Base-by-base conservation (phyloP, 768 basidiomycete genomes). In the Lactarius akahatsu region DNA sequence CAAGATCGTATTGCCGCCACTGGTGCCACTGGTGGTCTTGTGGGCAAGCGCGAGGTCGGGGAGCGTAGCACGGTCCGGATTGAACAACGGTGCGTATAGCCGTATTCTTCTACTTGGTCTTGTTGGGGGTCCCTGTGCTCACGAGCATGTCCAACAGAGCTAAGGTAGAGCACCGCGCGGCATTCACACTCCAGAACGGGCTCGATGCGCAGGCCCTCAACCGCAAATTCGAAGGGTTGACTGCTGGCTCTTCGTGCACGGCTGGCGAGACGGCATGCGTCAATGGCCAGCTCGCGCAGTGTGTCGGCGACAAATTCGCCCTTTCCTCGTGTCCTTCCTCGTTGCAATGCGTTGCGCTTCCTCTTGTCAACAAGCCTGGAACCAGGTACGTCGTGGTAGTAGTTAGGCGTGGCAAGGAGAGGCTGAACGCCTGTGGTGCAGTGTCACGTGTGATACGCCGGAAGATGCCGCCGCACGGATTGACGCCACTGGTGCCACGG, bases 231-330 rank as follows among this genome's bases (percentile, higher is more conserved):
- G 32, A 57, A 32, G 61, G 61, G 16, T 57, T 73, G n/a, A 59
- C 66, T 10, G 30, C 69, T 16, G 76, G 61, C 74, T 78, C 63
- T 71, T 69, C 70, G 52, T 79, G 68, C 71, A 80, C 45, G 70
- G 74, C 55, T 71, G 80, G 79, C 73, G 70, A 73, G 63, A 28
- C 69, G 30, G 62, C 65, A 32, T 69, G 66, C 67, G 56, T 70
- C 18, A 2, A 59, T 15, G 67, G 61, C 43, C 34, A 61, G 26
- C 59, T 73, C 41, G 73, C 72, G 13, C 62, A 67, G 20, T 77
- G 76, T 59, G 68, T 43, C 36, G 41, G 36, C 56, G 65, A 62
- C 26, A 62, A 71, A 54, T 72, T 75, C 58, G 65, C 23, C 20
- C 30, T 67, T 36, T 52, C 65, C 1, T 36, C 69, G 2, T 74